Evolutionary conservation across 2,329 filamentous ascomycete species (phyloP).

Genomic region (Fusarium sp.): DNA sequence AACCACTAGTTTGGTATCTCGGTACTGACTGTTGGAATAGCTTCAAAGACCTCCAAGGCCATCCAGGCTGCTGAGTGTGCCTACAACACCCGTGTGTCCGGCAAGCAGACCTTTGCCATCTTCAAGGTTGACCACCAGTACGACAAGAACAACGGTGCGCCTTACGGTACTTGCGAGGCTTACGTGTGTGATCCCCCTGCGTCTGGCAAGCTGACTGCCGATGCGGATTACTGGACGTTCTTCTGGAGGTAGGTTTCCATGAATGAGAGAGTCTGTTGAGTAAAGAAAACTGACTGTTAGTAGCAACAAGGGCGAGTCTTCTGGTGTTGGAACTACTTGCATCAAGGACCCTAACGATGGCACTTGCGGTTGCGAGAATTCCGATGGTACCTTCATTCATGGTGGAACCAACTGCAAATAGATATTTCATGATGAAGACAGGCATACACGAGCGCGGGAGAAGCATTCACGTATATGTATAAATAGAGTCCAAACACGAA

Average conservation of each 20-base stretch:
- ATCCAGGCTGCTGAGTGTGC: conserved; percentile 47
- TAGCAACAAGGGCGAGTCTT: conserved; percentile 39
- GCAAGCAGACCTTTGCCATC: conserved; percentile 45
- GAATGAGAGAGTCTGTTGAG: neutral
- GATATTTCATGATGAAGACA: neutral
- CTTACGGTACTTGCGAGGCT: conserved; percentile 42
- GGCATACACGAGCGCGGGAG: neutral
- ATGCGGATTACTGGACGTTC: conserved; percentile 46
- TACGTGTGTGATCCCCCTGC: conserved; percentile 41
- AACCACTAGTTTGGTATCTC: fast-evolving
- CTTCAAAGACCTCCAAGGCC: conserved; percentile 41
- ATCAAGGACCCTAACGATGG: conserved; percentile 45
- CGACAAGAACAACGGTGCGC: conserved; percentile 43
- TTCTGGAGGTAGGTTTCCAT: conserved; percentile 41
- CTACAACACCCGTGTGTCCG: conserved; percentile 45
- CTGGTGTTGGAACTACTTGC: conserved; percentile 43
- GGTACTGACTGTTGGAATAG: conserved; percentile 1
- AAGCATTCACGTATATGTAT: neutral
- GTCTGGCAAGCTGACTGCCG: conserved; percentile 17
- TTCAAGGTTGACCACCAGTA: conserved; percentile 45
- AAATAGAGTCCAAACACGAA: neutral
- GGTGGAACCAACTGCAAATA: conserved; percentile 39
- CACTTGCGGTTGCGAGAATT: conserved; percentile 45
- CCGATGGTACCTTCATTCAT: conserved; percentile 38
- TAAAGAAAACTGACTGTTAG: neutral